phyloP scores from a whole-genome alignment of 768 basidiomycete genomes.

The Suillus alpinus region DNA sequence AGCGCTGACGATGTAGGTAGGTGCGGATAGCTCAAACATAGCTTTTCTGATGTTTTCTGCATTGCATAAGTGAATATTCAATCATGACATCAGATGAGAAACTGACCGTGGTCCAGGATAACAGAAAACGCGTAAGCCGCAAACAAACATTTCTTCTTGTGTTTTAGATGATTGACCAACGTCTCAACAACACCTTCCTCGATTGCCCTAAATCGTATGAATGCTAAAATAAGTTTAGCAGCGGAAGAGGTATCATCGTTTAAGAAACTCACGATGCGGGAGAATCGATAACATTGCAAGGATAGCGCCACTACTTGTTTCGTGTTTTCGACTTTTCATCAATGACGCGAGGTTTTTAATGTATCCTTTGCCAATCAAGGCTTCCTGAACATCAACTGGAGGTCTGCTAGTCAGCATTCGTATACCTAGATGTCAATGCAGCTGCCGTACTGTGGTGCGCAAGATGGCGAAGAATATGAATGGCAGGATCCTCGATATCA shows the following conservation, averaged over 20 bases:
- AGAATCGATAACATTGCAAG: background rate
- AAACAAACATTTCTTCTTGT: background rate
- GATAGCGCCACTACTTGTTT: background rate
- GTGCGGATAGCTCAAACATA: background rate
- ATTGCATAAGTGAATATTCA: background rate
- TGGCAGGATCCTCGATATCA: slow-evolving; percentile 7
- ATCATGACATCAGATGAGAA: background rate
- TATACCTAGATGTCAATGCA: background rate
- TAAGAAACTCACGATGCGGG: background rate
- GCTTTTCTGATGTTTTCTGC: background rate
- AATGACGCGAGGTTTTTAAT: background rate
- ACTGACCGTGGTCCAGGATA: background rate
- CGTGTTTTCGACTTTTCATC: slow-evolving; percentile 1
- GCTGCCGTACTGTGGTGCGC: background rate
- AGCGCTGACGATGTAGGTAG: background rate
- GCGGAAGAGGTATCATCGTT: background rate
- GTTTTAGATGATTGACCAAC: slow-evolving; percentile 1
- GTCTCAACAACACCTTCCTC: background rate
- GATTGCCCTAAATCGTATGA: background rate
- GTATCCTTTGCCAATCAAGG: background rate
- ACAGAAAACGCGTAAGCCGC: slow-evolving; percentile 5
- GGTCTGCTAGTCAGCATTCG: background rate
- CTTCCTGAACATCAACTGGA: background rate
- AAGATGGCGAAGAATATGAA: slow-evolving; percentile 5
- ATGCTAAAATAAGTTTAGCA: background rate